These are phyloP conservation scores for Syzygium jambos DNA, from an alignment of 345 rosid species.

Conservation along the genomic window DNA sequence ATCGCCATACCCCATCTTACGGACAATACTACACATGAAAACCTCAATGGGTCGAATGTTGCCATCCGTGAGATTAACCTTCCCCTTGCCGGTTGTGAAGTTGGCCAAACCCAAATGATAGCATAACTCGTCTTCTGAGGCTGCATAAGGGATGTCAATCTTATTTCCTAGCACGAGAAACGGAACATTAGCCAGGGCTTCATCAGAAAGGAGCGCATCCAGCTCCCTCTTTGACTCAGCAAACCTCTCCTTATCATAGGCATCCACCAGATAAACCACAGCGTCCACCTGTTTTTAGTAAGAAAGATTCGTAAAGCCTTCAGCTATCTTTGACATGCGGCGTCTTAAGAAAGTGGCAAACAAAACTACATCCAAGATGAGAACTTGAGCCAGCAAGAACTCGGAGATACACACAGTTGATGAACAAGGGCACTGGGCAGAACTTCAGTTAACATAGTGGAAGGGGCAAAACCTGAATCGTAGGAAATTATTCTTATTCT, in stretches of 20 bases:
- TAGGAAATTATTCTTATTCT: neutral
- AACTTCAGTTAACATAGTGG: neutral
- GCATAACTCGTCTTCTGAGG: constrained; percentile 50
- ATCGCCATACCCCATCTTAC: constrained; percentile 59
- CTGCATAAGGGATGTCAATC: constrained; percentile 50
- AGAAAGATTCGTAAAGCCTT: neutral
- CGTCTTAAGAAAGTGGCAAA: neutral
- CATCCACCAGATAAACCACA: constrained; percentile 56
- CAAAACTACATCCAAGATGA: neutral
- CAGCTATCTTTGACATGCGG: neutral
- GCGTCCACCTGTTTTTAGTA: constrained; percentile 31
- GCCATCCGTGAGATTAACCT: constrained; percentile 30
- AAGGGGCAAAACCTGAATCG: neutral
- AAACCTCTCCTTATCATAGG: constrained; percentile 54
- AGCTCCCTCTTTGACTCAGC: constrained; percentile 48
- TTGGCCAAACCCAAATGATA: constrained; percentile 38
- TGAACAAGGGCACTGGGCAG: neutral
- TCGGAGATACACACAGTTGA: neutral
- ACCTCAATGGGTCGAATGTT: constrained; percentile 40
- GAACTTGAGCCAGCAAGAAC: neutral
- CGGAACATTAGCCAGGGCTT: constrained; percentile 38
- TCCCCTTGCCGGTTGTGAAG: constrained; percentile 55
- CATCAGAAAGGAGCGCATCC: constrained; percentile 51
- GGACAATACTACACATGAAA: constrained; percentile 58
- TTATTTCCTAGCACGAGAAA: constrained; percentile 54